phyloP scores from a whole-genome alignment of 2,329 filamentous ascomycete genomes.

The Bipolaris bicolor region DNA sequence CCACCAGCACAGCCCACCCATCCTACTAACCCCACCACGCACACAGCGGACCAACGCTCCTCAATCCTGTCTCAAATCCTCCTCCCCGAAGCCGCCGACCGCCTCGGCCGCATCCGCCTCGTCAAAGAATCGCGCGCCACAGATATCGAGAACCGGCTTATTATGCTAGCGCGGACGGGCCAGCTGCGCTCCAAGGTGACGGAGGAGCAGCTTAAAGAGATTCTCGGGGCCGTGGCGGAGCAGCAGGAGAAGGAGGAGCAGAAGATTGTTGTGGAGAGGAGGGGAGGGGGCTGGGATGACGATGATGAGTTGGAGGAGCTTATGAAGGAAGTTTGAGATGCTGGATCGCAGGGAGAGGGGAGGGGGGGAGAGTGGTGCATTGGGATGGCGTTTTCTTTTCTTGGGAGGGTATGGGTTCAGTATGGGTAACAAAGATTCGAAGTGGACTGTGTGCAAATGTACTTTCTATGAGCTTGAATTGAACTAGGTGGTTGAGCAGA shows the following conservation, averaged over 20 bases:
- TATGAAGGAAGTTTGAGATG: slow-evolving; percentile 35
- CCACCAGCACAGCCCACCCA: slow-evolving; percentile 27
- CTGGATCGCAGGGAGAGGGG: background rate
- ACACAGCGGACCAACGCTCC: slow-evolving; percentile 71
- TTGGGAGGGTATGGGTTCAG: background rate
- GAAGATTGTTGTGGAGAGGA: slow-evolving; percentile 83
- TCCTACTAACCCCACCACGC: slow-evolving; percentile 27
- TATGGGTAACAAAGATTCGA: background rate
- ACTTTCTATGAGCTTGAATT: background rate
- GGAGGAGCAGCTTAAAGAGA: slow-evolving; percentile 90
- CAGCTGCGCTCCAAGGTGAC: slow-evolving; percentile 88
- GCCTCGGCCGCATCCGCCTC: slow-evolving; percentile 89
- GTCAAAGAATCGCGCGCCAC: slow-evolving; percentile 91
- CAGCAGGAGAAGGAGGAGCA: slow-evolving; percentile 64
- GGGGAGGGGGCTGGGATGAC: slow-evolving; percentile 80
- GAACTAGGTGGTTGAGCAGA: background rate
- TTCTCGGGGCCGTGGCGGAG: slow-evolving; percentile 84
- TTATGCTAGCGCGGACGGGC: slow-evolving; percentile 86
- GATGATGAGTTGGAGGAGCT: slow-evolving; percentile 72
- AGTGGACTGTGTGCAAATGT: background rate
- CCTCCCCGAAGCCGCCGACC: slow-evolving; percentile 89
- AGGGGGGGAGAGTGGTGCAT: slow-evolving; percentile 10
- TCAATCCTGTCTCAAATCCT: slow-evolving; percentile 90
- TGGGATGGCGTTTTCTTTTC: slow-evolving; percentile 14
- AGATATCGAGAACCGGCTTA: slow-evolving; percentile 90